Evolutionary conservation across 768 basidiomycete species (phyloP), one percentile per base, ranked within the genome.

Genomic region (Pisolithus albus): DNA sequence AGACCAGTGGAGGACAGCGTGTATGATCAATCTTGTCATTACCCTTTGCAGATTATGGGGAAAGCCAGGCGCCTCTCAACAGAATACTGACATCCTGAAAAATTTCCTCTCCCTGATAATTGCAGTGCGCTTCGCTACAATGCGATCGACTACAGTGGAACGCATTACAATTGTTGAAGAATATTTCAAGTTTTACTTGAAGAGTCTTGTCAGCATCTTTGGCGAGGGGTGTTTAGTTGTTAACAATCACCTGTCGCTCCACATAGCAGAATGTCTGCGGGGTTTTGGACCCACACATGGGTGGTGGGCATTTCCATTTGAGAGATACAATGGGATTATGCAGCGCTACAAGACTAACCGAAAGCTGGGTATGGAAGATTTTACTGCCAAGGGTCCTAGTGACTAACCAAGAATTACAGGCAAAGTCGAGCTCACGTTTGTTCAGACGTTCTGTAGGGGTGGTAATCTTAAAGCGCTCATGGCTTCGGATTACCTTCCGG

Each of bases 201-300:
- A 28, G 19, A 34, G 8, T 15, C 38, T 34, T 18, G 26, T 15
- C 19, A 16, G 13, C 13, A 10, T 49, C 15, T 48, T 53, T 10
- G 39, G 10, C 18, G 7, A 10, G 10, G 62, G 36, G 32, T 18
- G 32, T 15, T 30, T 51, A 16, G 40, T 50, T 3, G 9, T 9
- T 18, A 72, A 73, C 42, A 72, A 76, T 9, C 77, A 77, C 52
- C 43, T 73, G 4, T 52, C 70, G 0, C 56, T 78, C 13, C 75
- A 77, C 56, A 55, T 74, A 23, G 52, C 55, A 0, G 51, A 63
- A 3, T 58, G 62, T 19, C 51, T 77, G 2, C 50, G 51, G 3
- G 15, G 49, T 1, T 61, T 67, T 56, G 66, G 68, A 9, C 68
- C 63, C 0, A 50, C 49, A 15, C 68, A 67, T 53, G 53, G 60